Base-by-base conservation (phyloP, 495 filamentous ascomycete genomes). In the Barbatosphaeria neglecta region DNA sequence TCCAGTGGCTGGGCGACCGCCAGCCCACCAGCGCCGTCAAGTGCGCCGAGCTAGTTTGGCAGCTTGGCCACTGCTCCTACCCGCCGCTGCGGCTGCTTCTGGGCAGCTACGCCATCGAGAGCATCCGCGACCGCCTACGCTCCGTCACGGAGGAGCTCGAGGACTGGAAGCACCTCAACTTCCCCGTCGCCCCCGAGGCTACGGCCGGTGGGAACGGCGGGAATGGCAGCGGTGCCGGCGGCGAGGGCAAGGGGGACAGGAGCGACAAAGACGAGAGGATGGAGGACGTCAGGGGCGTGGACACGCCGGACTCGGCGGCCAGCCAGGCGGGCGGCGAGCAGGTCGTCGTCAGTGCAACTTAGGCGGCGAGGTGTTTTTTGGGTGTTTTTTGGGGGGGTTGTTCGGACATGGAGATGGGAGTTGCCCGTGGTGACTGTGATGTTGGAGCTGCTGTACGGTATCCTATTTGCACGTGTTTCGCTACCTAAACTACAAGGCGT, bases 31-130 rank as follows among this genome's bases (percentile, higher is more conserved):
- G 85, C 54, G 88, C 87, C 9, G 83, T 95, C 41, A 92, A 92
- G 64, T 87, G 87, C 47, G 90, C 90, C n/a, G 86, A 96, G 71
- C 68, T 96, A 50, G 83, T 96, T 7, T 97, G 92, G 92, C 87
- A 97, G 71, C 68, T 97, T 33, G 92, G 82, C 0, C 92, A 97
- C 66, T 97, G 92, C 64, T 78, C 75, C 15, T 93, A 88, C 57
- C 92, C 92, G 41, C 92, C 92, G 0, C 57, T 98, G 46, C 63
- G 92, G 20, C 63, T 98, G 50, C 71, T 96, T 45, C 59, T 98
- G 46, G 92, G 92, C 0, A 89, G 82, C 37, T 96, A 93, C 66
- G 92, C 92, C 0, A 88, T 97, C 25, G 90, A 98, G 66, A 94
- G 87, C 57, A 88, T 96, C 47, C 71, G 92, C 19, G 92, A 98